Conservation (phyloP, 2,329 filamentous ascomycete species). For the Sporothrix curviconia region DNA sequence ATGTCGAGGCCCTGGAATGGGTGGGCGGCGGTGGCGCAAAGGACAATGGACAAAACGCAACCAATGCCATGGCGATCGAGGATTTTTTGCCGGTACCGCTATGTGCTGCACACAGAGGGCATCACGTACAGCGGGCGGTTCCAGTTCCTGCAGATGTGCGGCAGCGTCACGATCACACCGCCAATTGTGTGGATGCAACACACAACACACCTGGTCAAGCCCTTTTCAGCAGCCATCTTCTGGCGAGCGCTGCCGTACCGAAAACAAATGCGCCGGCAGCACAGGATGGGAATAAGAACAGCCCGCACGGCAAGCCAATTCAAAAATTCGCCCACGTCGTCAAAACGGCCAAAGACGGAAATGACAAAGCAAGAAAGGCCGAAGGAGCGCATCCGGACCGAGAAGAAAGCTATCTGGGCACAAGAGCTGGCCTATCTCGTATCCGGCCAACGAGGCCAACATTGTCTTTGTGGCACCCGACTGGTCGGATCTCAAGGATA, state of each 20-base stretch:
- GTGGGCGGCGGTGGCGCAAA: conserved; percentile 9
- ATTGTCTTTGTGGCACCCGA: conserved; percentile 39
- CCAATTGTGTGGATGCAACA: conserved; percentile 41
- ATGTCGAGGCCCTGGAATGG: conserved; percentile 39
- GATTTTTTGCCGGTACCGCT: conserved; percentile 44
- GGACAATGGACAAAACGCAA: conserved; percentile 24
- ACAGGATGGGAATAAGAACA: neutral
- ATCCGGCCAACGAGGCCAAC: conserved; percentile 30
- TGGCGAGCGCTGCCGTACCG: too few relatives aligned
- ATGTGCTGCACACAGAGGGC: conserved; percentile 43
- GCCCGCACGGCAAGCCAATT: neutral
- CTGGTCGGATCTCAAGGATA: conserved; percentile 40
- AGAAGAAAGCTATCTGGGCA: neutral
- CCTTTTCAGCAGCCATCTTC: conserved; percentile 27
- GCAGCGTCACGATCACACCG: conserved; percentile 37
- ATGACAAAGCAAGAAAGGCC: too few relatives aligned
- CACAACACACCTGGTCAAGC: conserved; percentile 37
- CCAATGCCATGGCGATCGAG: conserved; percentile 42
- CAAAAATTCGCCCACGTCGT: neutral
- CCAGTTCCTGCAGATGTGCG: conserved; percentile 41
- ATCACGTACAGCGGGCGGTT: conserved; percentile 43
- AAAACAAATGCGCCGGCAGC: too few relatives aligned
- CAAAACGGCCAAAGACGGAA: neutral
- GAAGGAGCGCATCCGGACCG: neutral
- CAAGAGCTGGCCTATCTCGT: conserved; percentile 32